Evolutionary conservation across 2,329 filamentous ascomycete species (phyloP), one percentile per base, ranked within the genome.

Genomic region (Xylariaceae sp.): DNA sequence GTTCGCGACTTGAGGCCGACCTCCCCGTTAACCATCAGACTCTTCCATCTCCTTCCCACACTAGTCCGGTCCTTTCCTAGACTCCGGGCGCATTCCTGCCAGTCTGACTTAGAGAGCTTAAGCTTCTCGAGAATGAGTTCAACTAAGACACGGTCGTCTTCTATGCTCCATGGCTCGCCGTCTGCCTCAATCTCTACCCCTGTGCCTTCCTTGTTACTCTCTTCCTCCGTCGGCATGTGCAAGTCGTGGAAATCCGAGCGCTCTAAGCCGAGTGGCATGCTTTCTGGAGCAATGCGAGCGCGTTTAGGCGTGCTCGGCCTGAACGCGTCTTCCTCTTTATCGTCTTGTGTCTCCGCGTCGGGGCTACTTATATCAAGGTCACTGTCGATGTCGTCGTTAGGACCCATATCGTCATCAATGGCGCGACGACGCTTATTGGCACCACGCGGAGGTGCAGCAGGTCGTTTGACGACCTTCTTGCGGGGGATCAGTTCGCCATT

Each of bases 71-170:
- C 83, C 63, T 80, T 83, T 57, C 85, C 84, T 6, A 88, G 73
- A 60, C 77, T 84, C 54, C 83, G 77, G 36, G 84, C 85, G 68
- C 84, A 87, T 66, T 88, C 84, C 54, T 86, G 82, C 85, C 84
- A 87, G 53, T 88, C 84, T 44, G 78, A 76, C 70, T 83, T 86
- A 61, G 79, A 80, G 18, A 88, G 75, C 70, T 81, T 81, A 50
- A 88, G 75, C 73, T 87, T 87, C 67, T 86, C 83, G 5, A 88
- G 74, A 32, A 88, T 83, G 15, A 88, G 76, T 70, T 87, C 84
- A n/a, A 88, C 82, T 2, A 88, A 75, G 52, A 86, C 75, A 52
- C 83, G 77, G 67, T 88, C 85, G 57, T 88, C 84, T 58, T 87
- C 84, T 2, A 76, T 75, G 54, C 78, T 84, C 85, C 85, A 88